Conservation (phyloP, 2,329 filamentous ascomycete species). For the Neonectria ditissima region DNA sequence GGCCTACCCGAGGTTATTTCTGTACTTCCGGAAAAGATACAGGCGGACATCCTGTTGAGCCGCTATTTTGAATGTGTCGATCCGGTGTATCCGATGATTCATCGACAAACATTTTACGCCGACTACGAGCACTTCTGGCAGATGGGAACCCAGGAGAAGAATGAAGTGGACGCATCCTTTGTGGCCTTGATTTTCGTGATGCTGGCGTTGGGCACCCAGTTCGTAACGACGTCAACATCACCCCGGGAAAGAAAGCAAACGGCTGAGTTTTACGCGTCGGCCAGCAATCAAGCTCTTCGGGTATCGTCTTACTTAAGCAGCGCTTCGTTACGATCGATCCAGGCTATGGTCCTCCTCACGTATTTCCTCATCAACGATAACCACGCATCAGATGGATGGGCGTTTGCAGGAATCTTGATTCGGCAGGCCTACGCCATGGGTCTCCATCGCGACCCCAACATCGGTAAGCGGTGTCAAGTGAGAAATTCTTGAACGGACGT, state of each 20-base stretch:
- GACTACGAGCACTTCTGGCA: constrained; percentile 86
- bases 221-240: constrained; percentile 68
- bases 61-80: constrained; percentile 79
- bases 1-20: constrained; percentile 80
- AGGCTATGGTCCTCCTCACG: constrained; percentile 83
- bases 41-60: constrained; percentile 76
- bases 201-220: constrained; percentile 82
- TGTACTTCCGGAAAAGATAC: constrained; percentile 79
- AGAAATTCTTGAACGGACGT: constrained; percentile 26
- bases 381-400: constrained; percentile 85
- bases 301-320: constrained; percentile 82
- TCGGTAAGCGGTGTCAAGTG: constrained; percentile 57
- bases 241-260: constrained; percentile 76
- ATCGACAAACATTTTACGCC: constrained; percentile 79
- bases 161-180: constrained; percentile 73
- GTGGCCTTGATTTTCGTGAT: constrained; percentile 81
- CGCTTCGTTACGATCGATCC: constrained; percentile 77
- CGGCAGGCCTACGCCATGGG: constrained; percentile 86
- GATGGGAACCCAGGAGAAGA: constrained; percentile 67
- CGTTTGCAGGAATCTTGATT: constrained; percentile 81
- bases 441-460: constrained; percentile 81
- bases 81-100: constrained; percentile 84
- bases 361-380: constrained; percentile 91
- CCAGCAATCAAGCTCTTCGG: constrained; percentile 80
- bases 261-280: constrained; percentile 84